Conservation (phyloP, 306 rosid species). For the Lathyrus tuberosus region DNA sequence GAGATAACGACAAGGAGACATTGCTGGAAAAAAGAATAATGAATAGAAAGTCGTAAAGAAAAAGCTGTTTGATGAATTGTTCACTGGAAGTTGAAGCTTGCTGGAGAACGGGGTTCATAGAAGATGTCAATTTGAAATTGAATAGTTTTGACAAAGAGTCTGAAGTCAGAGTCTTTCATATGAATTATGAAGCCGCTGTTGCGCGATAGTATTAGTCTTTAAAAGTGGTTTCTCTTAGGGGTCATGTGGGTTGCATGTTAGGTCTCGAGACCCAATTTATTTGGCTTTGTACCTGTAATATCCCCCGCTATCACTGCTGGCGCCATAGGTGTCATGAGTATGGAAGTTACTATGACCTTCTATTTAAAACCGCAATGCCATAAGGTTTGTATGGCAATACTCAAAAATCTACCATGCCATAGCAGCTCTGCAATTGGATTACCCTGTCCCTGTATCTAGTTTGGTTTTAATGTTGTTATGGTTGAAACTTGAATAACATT, state of each 20-base stretch:
- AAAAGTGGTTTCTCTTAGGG: not conserved
- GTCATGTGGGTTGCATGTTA: not conserved
- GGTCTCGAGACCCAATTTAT: not conserved
- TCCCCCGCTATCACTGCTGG: not conserved
- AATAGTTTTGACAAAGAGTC: not conserved
- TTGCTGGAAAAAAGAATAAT: not conserved
- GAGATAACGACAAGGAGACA: not conserved
- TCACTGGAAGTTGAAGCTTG: not conserved
- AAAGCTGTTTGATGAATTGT: not conserved
- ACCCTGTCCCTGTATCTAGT: not conserved
- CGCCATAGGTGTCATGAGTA: not conserved
- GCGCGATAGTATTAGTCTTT: not conserved
- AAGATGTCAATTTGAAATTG: not conserved
- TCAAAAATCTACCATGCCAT: constrained; percentile 7
- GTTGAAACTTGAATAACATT: constrained; percentile 21
- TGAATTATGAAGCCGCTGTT: not conserved
- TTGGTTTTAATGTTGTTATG: not conserved
- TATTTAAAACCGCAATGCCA: not conserved
- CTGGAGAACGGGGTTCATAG: not conserved
- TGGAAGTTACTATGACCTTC: not conserved
- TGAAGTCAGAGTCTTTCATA: not conserved
- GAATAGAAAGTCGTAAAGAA: not conserved
- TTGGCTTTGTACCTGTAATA: not conserved
- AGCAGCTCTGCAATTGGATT: not conserved
- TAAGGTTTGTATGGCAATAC: not conserved